These are phyloP conservation scores for Blastocystis hominis DNA, from an alignment of 352 stramenopile genomes.

Conservation along the genomic window DNA sequence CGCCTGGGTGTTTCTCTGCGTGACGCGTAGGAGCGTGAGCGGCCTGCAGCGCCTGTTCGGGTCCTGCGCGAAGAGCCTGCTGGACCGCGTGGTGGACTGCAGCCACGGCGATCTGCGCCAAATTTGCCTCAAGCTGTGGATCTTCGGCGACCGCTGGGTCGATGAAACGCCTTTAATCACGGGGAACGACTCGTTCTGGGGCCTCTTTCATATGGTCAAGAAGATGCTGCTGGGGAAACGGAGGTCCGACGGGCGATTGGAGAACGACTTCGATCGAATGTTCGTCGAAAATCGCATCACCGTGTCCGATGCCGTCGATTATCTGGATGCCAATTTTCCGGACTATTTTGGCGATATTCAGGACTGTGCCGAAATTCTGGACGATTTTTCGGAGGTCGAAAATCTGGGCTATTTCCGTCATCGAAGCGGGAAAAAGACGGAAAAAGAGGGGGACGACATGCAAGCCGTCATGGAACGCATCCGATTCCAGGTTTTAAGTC, in stretches of 20 bases:
- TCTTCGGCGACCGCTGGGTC: background rate
- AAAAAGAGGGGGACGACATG: background rate
- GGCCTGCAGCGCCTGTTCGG: background rate
- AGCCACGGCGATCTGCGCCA: background rate
- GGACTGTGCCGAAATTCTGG: background rate
- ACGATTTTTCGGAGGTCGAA: background rate
- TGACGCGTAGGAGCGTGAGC: background rate
- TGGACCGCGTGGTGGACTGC: background rate
- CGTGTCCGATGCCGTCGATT: background rate
- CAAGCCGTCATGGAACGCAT: background rate
- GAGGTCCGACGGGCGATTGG: background rate
- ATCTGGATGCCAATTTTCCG: conserved; percentile 1
- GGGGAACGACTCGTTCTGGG: conserved; percentile 6
- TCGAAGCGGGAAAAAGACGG: background rate
- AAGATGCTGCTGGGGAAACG: conserved; percentile 40
- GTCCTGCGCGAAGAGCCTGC: background rate
- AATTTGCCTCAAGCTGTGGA: conserved; percentile 16
- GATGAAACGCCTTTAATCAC: background rate
- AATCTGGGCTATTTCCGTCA: background rate
- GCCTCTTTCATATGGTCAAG: conserved; percentile 50
- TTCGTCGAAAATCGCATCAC: conserved; percentile 20
- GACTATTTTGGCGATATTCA: background rate
- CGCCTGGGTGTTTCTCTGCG: background rate
- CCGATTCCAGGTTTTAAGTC: background rate
- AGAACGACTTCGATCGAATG: conserved; percentile 10